Evolutionary conservation across 345 rosid genomes (phyloP), one percentile per base, ranked within the genome.

Genomic region (Eutrema heterophyllum): DNA sequence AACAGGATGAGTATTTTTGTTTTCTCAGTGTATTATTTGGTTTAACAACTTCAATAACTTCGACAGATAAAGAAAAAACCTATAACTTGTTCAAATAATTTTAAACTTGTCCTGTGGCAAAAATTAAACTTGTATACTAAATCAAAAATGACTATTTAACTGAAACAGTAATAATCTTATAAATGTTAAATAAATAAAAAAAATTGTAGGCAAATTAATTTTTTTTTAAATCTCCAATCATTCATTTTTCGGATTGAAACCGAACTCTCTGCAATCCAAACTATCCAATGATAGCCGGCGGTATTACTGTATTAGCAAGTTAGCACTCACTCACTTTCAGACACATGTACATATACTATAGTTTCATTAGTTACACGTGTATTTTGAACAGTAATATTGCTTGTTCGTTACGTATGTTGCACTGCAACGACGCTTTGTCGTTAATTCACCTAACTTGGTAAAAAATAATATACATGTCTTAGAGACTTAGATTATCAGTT

Each of bases 351-450:
- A 32, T 27, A 1, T 64, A 51, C 2, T 67, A 48, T 9, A 8
- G 33, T 41, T 15, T 24, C 15, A 18, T 21, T 18, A 14, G 16
- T 62, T 4, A 71, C 60, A 52, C 45, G 58, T 52, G 69, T 72
- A 64, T 45, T 63, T 73, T 53, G 71, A 73, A 58, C 56, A 45
- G 12, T 18, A 27, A 36, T 11, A 53, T 32, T 46, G 29, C 71
- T 73, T 73, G 77, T 73, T 73, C 71, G 8, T 36, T 55, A 64
- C 77, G 65, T 65, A 50, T 56, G 57, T 54, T 64, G 30, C 64
- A 65, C 71, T 26, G 21, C n/a, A 24, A 33, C 35, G 64, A 54
- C 24, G 18, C 46, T 72, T 33, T 2, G 51, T 65, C 75, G n/a
- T 71, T 40, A 38, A 56, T 66, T 38, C 0, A 57, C 78, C 59